These are phyloP conservation scores for Hypoxylon subgilvum DNA, from an alignment of 495 filamentous ascomycete genomes.

Conservation along the genomic window DNA sequence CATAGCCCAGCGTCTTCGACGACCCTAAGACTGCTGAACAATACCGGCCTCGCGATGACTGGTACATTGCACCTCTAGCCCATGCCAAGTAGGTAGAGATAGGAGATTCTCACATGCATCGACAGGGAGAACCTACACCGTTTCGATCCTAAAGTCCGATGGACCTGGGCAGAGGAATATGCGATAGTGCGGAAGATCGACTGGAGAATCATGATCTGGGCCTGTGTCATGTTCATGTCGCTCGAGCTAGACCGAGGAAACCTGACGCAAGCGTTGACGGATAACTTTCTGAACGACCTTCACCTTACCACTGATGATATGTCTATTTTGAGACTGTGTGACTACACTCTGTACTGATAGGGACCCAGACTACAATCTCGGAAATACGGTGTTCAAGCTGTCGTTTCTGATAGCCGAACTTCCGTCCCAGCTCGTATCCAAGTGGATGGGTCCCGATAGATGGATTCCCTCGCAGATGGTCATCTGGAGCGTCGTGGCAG, in stretches of 20 bases:
- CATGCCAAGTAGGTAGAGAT: not conserved
- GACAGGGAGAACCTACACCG: constrained; percentile 62
- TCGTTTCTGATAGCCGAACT: constrained; percentile 72
- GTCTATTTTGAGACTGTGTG: not conserved
- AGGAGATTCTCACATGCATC: not conserved
- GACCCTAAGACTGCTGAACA: constrained; percentile 56
- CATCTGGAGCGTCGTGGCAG: constrained; percentile 72
- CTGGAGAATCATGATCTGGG: constrained; percentile 56
- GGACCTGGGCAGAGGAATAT: constrained; percentile 73
- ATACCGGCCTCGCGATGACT: constrained; percentile 59
- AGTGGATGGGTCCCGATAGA: constrained; percentile 74
- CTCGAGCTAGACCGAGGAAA: constrained; percentile 80
- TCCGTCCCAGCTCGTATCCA: constrained; percentile 74
- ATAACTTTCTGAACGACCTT: constrained; percentile 68
- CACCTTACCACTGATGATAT: constrained; percentile 69
- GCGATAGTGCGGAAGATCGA: constrained; percentile 62
- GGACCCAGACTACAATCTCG: constrained; percentile 66
- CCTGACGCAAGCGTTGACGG: constrained; percentile 71
- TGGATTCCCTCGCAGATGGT: constrained; percentile 86
- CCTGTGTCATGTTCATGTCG: constrained; percentile 81
- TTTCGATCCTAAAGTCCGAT: constrained; percentile 74
- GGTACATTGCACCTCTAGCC: constrained; percentile 37
- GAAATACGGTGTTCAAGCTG: constrained; percentile 73
- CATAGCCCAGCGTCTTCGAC: constrained; percentile 47
- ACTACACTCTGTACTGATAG: constrained; percentile 4